phyloP scores from a whole-genome alignment of 1,139 yeast genomes.

The Nakaseomyces kungkrabaensis region DNA sequence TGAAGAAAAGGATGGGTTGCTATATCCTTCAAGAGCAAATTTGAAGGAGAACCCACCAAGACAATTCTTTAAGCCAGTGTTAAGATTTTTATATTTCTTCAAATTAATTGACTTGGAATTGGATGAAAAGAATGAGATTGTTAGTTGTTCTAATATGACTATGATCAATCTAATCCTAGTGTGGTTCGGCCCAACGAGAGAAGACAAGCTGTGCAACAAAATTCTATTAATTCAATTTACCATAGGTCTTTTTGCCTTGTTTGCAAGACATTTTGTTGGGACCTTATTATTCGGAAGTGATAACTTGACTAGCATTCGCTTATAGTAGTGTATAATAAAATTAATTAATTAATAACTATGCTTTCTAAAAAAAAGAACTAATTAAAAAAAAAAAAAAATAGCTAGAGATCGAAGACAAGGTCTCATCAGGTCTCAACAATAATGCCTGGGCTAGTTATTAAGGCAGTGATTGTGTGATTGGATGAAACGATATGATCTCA shows the following conservation, averaged over 20 bases:
- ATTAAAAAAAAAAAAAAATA: no score
- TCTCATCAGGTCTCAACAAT: no score
- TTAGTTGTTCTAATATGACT: conserved; percentile 70
- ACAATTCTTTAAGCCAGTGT: conserved; percentile 27
- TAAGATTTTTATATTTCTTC: conserved; percentile 30
- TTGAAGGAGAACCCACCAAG: conserved; percentile 32
- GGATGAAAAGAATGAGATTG: conserved; percentile 19
- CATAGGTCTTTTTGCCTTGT: conserved; percentile 57
- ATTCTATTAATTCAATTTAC: conserved; percentile 54
- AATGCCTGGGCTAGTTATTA: no score
- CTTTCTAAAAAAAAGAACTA: no score
- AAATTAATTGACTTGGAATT: conserved; percentile 38
- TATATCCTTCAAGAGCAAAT: conserved; percentile 65
- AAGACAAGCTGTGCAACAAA: conserved; percentile 56
- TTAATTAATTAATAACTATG: no score
- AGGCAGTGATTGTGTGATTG: no score
- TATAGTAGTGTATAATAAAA: background rate
- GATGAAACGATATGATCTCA: no score
- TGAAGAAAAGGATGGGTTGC: conserved; percentile 53
- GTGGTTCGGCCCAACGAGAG: conserved; percentile 83
- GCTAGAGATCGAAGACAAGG: no score
- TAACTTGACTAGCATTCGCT: conserved; percentile 40
- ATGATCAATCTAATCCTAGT: conserved; percentile 73
- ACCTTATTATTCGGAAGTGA: conserved; percentile 84
- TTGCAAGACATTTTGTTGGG: conserved; percentile 75